A percentile compares a stretch with the other conserved stretches of the same genome.
These are phyloP conservation scores for Phytophthora cactorum DNA, from an alignment of 352 stramenopile species.

Conservation along the genomic window DNA sequence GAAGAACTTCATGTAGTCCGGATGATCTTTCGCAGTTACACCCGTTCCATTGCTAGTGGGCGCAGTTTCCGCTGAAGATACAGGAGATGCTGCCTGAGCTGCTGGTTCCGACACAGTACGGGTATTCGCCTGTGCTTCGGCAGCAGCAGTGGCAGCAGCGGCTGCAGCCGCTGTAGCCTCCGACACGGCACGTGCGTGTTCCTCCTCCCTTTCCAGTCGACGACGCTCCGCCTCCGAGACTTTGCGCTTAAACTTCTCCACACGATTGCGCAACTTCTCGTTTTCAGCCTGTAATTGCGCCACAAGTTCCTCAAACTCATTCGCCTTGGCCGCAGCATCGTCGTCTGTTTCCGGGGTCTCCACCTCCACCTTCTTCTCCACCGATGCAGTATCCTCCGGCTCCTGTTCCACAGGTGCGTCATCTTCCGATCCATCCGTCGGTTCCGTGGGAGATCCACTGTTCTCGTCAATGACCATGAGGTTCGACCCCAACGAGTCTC, in stretches of 20 bases:
- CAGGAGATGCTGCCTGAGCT: constrained; percentile 11
- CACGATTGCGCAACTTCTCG: constrained; percentile 68
- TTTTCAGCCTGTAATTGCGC: constrained; percentile 75
- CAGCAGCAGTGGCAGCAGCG: constrained; percentile 18
- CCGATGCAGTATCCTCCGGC: constrained; percentile 41
- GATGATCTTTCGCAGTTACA: constrained; percentile 71
- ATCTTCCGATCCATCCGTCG: constrained; percentile 65
- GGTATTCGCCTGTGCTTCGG: constrained; percentile 19
- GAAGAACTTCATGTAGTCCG: constrained; percentile 84
- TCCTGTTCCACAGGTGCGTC: constrained; percentile 43
- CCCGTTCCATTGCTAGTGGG: constrained; percentile 33
- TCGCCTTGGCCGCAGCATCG: constrained; percentile 26
- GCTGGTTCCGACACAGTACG: constrained; percentile 4
- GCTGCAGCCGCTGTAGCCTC: constrained; percentile 38
- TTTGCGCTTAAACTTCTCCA: constrained; percentile 83
- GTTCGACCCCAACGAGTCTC: constrained; percentile 48
- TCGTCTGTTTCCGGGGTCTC: constrained; percentile 37
- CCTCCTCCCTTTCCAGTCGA: constrained; percentile 58
- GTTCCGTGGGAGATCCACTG: constrained; percentile 61
- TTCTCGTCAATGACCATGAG: constrained; percentile 81
- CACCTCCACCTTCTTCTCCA: constrained; percentile 34
- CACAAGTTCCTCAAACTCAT: constrained; percentile 49
- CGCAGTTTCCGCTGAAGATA: constrained; percentile 23
- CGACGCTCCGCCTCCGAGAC: constrained; percentile 59
- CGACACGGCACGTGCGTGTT: constrained; percentile 47